Conservation (phyloP, 2,329 filamentous ascomycete species). For the Pseudopithomyces maydicus region DNA sequence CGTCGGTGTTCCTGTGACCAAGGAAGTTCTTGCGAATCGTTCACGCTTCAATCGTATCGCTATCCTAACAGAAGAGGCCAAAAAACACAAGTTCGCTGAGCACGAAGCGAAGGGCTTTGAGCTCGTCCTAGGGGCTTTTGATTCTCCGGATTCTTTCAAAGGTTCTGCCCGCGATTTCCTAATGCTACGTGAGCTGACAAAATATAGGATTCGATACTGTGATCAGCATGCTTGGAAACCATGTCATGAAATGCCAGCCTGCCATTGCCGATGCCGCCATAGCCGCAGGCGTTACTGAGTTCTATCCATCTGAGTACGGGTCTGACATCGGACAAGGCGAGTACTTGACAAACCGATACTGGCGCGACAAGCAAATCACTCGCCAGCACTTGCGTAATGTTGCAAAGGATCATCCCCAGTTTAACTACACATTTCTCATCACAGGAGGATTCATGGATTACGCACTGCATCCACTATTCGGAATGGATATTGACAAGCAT, state of each 20-base stretch:
- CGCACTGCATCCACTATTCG: conserved; percentile 13
- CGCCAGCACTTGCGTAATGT: conserved; percentile 13
- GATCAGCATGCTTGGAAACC: conserved; percentile 16
- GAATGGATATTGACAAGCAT: conserved; percentile 16
- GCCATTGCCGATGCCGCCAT: conserved; percentile 17
- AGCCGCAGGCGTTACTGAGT: conserved; percentile 15
- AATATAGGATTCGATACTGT: conserved; percentile 16
- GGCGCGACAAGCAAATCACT: conserved; percentile 15
- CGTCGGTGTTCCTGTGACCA: conserved; percentile 10
- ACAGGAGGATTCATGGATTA: conserved; percentile 14
- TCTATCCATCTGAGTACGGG: conserved; percentile 20
- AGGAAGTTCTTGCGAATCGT: conserved; percentile 11
- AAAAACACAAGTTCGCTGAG: conserved; percentile 15
- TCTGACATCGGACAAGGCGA: conserved; percentile 15
- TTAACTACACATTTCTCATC: conserved; percentile 14
- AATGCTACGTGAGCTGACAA: conserved; percentile 13
- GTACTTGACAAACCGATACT: conserved; percentile 16
- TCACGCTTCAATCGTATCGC: conserved; percentile 15
- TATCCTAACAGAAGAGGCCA: conserved; percentile 14
- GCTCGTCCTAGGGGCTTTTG: conserved; percentile 14
- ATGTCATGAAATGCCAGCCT: conserved; percentile 17
- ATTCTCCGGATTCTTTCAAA: conserved; percentile 16
- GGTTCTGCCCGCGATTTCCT: conserved; percentile 12
- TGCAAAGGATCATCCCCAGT: conserved; percentile 11
- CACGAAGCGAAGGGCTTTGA: conserved; percentile 13